Percentiles rank a stretch among this genome's conserved stretches.
Conservation (phyloP, 495 filamentous ascomycete species). For the Pseudevernia furfuracea region DNA sequence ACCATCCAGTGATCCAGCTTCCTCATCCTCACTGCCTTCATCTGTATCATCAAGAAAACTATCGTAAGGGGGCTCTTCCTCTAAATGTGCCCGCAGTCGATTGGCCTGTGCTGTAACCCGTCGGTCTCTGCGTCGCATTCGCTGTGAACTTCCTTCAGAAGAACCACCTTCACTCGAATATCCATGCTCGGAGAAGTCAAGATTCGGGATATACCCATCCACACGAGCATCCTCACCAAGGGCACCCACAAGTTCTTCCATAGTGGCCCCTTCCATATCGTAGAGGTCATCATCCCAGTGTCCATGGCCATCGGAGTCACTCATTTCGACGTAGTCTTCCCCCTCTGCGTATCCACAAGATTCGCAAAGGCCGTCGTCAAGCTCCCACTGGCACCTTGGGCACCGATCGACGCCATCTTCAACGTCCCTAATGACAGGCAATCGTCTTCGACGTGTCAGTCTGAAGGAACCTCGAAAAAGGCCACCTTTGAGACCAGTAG, state of each 20-base stretch:
- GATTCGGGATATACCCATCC: constrained; percentile 1
- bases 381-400: constrained; percentile 57
- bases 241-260: constrained; percentile 7
- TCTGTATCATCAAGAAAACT: constrained; percentile 8
- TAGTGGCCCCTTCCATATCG: constrained; percentile 5
- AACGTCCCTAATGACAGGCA: constrained; percentile 44
- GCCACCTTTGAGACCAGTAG: constrained; percentile 40
- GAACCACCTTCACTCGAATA: constrained; percentile 3
- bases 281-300: constrained; percentile 12
- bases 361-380: constrained; percentile 49
- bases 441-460: constrained; percentile 21
- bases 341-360: constrained; percentile 41
- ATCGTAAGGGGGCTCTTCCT: not conserved
- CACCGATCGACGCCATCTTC: constrained; percentile 59
- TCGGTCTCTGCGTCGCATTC: not conserved
- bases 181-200: not conserved
- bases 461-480: constrained; percentile 61
- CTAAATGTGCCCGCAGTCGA: not conserved
- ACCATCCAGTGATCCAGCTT: constrained; percentile 35
- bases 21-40: constrained; percentile 27
- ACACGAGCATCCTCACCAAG: not conserved
- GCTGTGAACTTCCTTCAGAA: not conserved
- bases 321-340: not conserved
- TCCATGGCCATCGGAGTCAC: constrained; percentile 7
- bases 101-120: not conserved